phyloP scores from a whole-genome alignment of 75 land plant species.

The Selaginella moellendorffii region DNA sequence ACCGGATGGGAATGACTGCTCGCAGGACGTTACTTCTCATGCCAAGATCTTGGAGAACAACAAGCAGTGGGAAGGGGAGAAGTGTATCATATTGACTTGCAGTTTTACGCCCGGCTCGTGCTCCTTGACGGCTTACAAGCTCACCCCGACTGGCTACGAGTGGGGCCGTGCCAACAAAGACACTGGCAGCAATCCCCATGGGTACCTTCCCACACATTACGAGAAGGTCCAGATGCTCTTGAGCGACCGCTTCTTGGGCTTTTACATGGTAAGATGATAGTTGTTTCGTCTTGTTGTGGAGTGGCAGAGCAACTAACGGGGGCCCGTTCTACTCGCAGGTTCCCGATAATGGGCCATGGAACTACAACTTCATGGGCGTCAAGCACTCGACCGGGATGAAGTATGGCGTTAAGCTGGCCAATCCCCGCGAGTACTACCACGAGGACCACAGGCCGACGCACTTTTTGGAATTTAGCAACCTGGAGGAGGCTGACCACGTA shows the following conservation, averaged over 20 bases:
- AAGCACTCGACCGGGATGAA: slow-evolving; percentile 88
- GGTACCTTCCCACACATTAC: slow-evolving; percentile 92
- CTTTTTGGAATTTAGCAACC: slow-evolving; percentile 85
- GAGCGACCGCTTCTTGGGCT: slow-evolving; percentile 97
- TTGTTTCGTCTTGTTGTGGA: neutral
- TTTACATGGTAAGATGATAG: slow-evolving; percentile 69
- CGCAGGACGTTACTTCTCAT: slow-evolving; percentile 79
- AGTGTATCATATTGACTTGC: slow-evolving; percentile 90
- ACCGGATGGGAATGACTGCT: neutral
- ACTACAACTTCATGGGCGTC: slow-evolving; percentile 99
- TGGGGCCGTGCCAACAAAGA: slow-evolving; percentile 97
- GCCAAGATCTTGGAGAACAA: slow-evolving; percentile 85
- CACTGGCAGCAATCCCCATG: slow-evolving; percentile 97
- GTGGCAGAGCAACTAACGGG: too few species aligned
- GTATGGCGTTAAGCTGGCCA: slow-evolving; percentile 79
- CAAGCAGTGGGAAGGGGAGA: slow-evolving; percentile 98
- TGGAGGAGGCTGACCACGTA: slow-evolving; percentile 73
- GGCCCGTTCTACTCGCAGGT: slow-evolving; percentile 40
- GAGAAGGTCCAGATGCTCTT: slow-evolving; percentile 99
- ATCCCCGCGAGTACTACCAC: slow-evolving; percentile 83
- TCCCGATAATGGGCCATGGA: slow-evolving; percentile 98
- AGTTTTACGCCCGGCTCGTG: slow-evolving; percentile 99
- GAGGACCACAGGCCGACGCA: slow-evolving; percentile 98
- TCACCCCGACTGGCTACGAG: slow-evolving; percentile 92
- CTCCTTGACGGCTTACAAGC: slow-evolving; percentile 96